phyloP scores from a whole-genome alignment of 75 land plant species.

The Isoetes taiwanensis region DNA sequence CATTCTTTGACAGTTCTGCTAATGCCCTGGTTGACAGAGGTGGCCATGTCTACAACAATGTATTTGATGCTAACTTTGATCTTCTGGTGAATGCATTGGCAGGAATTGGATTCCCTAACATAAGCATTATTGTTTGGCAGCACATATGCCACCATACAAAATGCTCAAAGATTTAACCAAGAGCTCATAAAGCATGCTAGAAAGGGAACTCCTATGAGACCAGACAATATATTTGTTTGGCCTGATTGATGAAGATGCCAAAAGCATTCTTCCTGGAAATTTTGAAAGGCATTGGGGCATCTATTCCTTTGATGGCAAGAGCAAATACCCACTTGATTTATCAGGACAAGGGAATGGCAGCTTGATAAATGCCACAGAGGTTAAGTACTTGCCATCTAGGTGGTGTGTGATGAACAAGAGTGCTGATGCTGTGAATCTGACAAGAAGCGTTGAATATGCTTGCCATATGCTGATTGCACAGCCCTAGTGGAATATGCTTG shows the following conservation, averaged over 20 bases:
- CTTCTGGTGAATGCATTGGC: constrained; percentile 42
- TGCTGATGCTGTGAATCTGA: too few relatives aligned
- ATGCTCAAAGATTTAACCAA: constrained; percentile 44
- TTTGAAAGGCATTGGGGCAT: constrained; percentile 85
- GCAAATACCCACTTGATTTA: constrained; percentile 44
- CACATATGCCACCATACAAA: constrained; percentile 23
- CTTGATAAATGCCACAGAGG: constrained; percentile 28
- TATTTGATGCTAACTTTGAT: constrained; percentile 56
- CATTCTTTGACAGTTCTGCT: constrained; percentile 39
- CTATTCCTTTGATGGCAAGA: constrained; percentile 41
- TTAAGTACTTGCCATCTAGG: constrained; percentile 26
- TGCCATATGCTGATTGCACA: too few relatives aligned
- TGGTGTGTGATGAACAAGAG: constrained; percentile 51
- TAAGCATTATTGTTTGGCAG: constrained; percentile 40
- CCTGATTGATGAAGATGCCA: constrained; percentile 53
- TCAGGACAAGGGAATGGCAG: constrained; percentile 1
- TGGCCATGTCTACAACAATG: constrained; percentile 37
- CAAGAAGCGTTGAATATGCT: too few relatives aligned
- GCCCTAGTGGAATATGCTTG: too few relatives aligned
- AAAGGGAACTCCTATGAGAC: constrained; percentile 46
- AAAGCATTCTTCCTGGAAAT: constrained; percentile 49
- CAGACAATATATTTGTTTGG: constrained; percentile 34
- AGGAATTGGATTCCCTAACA: constrained; percentile 35
- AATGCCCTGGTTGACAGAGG: constrained; percentile 31
- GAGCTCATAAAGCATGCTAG: constrained; percentile 33